Conservation (phyloP, 2,329 filamentous ascomycete genomes). For the Thelonectria olida region DNA sequence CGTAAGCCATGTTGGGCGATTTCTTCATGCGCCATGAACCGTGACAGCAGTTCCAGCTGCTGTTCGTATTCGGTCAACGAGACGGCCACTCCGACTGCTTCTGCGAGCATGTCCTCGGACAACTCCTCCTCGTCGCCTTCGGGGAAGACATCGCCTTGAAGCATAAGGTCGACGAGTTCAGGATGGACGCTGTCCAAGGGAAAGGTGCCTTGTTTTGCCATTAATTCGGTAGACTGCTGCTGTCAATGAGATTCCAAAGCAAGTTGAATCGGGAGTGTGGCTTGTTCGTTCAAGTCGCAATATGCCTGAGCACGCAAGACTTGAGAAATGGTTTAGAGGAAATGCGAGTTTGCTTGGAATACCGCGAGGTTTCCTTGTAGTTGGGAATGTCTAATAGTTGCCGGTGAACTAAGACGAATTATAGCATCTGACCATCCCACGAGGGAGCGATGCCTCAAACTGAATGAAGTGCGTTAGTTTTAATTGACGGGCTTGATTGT, state of each 20-base stretch:
- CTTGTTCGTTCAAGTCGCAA: background rate
- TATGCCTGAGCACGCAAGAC: background rate
- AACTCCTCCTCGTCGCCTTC: background rate
- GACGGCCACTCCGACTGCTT: conserved; percentile 28
- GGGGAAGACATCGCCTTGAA: conserved; percentile 15
- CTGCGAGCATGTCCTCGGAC: conserved; percentile 27
- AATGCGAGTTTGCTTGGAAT: no score
- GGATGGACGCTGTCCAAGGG: conserved; percentile 32
- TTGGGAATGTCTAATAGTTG: no score
- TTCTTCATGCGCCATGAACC: conserved; percentile 37
- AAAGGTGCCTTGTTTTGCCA: conserved; percentile 5
- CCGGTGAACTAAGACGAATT: background rate
- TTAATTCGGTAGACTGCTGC: background rate
- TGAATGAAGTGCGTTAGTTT: background rate
- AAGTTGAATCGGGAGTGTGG: background rate
- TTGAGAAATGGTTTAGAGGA: no score
- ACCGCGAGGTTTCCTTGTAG: no score
- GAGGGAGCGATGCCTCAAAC: background rate
- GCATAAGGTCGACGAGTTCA: conserved; percentile 30
- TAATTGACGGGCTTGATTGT: background rate
- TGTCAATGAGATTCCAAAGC: background rate
- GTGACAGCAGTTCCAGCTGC: conserved; percentile 30
- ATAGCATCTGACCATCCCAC: background rate
- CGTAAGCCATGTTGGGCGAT: conserved; percentile 24
- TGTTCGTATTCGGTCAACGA: conserved; percentile 28